Percentiles rank a stretch among this genome's conserved stretches.
Evolutionary conservation across 2,329 filamentous ascomycete species (phyloP).

Genomic region (Lecanosticta acicola): DNA sequence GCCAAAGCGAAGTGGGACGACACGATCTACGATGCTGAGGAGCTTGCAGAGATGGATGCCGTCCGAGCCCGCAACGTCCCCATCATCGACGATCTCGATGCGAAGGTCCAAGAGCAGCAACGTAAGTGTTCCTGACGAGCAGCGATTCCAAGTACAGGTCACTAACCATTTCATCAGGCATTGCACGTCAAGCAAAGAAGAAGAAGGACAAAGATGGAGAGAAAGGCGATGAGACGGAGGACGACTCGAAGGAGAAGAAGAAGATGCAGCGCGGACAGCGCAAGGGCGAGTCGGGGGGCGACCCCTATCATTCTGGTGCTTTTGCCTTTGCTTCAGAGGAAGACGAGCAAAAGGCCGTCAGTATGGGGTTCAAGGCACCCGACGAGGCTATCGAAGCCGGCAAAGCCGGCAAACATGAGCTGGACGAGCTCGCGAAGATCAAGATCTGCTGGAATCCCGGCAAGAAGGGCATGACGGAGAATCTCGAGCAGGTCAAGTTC

Average conservation of each 20-base stretch:
- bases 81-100: conserved; percentile 24
- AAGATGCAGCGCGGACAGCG: conserved; percentile 16
- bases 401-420: conserved; percentile 19
- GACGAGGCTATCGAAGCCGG: conserved; percentile 30
- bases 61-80: conserved; percentile 24
- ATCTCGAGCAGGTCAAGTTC: conserved; percentile 29
- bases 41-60: conserved; percentile 23
- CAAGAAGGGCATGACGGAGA: conserved; percentile 28
- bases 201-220: conserved; percentile 1
- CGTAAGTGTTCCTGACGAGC: conserved; percentile 16
- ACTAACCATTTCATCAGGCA: conserved; percentile 14
- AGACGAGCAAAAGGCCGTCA: conserved; percentile 10
- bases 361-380: conserved; percentile 16
- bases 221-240: conserved; percentile 2
- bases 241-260: conserved; percentile 17
- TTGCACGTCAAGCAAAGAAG: conserved; percentile 21
- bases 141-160: neutral
- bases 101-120: conserved; percentile 25
- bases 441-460: conserved; percentile 32
- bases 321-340: conserved; percentile 24
- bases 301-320: conserved; percentile 29
- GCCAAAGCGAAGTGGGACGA: conserved; percentile 28
- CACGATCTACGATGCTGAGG: conserved; percentile 24
- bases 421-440: conserved; percentile 24
- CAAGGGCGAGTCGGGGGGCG: conserved; percentile 21